Base-by-base conservation (phyloP, 495 filamentous ascomycete species). In the Tuber microsphaerosporum region DNA sequence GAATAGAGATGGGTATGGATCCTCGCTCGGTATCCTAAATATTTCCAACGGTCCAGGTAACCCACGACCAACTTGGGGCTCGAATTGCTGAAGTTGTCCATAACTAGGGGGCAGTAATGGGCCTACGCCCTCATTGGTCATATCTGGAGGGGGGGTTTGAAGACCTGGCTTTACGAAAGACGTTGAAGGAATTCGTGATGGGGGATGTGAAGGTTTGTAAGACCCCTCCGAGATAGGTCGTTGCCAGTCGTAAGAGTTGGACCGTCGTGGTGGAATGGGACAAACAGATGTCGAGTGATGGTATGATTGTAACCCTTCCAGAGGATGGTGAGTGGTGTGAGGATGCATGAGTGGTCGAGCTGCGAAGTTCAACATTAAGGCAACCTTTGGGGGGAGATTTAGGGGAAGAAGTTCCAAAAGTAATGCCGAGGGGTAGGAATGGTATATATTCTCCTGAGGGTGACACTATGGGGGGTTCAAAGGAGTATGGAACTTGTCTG, bases 311-410 rank as follows among this genome's bases (percentile, higher is more conserved):
- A 78, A 75, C 46, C 77, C 77, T 79, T 79, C 77, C 70, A 79
- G 77, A 79, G 77, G 77, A 71, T 79, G 77, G 73, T 75, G 78
- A 46, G 77, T 73, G 68, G 76, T 68, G 56, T 79, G 77, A 72
- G 77, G 77, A 79, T 79, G 77, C 77, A 79, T 79, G 73, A 78
- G 77, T 76, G 77, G 73, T 75, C 77, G 77, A 70, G 75, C 76
- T 79, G 77, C 77, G 61, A 79, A 71, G 70, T 79, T 79, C 77
- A 79, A 79, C 77, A 79, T 79, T 79, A 79, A 70, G 76, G 75
- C 75, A 69, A 46, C n/a, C 10, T 61, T 31, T 61, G 77, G 65
- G 77, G 77, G 78, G 70, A 72, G 61, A 37, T 37, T 78, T 79
- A 79, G 75, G 78, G 78, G 73, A 73, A 79, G 77, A 68, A 73